phyloP scores from a whole-genome alignment of 169 alveolate genomes.

The Cryptosporidium viatorum region DNA sequence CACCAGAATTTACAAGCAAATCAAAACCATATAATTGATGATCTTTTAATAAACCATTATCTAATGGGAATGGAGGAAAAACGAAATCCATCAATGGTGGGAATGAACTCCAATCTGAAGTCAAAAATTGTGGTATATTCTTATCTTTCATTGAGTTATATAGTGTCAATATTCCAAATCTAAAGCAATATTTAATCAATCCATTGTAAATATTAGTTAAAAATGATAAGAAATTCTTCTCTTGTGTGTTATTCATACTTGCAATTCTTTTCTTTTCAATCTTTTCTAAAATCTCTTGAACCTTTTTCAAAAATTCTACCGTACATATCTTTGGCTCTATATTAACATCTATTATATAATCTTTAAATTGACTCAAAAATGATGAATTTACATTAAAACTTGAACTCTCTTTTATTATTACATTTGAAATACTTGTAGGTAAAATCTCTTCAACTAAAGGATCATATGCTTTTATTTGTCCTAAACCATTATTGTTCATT shows the following conservation, averaged over 20 bases:
- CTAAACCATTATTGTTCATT: not conserved
- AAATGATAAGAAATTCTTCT: not conserved
- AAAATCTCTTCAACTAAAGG: too few relatives aligned
- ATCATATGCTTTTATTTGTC: not conserved
- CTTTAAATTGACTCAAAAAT: too few relatives aligned
- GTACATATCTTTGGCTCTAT: not conserved
- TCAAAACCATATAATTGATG: conserved; percentile 11
- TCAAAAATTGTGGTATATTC: not conserved
- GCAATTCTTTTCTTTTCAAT: not conserved
- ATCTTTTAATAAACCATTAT: not conserved
- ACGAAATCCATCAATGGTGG: not conserved
- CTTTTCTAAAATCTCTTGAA: not conserved
- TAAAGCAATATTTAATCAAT: not conserved
- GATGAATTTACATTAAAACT: too few relatives aligned
- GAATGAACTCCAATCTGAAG: not conserved
- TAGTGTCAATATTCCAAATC: conserved; percentile 1
- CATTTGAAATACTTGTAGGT: too few relatives aligned
- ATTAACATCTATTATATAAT: not conserved
- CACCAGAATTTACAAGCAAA: not conserved
- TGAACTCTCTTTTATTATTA: too few relatives aligned
- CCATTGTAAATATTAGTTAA: not conserved
- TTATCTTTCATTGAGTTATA: not conserved
- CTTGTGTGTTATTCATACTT: too few relatives aligned
- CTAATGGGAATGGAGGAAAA: conserved; percentile 24
- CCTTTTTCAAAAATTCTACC: not conserved